phyloP scores from a whole-genome alignment of 352 stramenopile genomes.

The Globisporangium abappressorium region DNA sequence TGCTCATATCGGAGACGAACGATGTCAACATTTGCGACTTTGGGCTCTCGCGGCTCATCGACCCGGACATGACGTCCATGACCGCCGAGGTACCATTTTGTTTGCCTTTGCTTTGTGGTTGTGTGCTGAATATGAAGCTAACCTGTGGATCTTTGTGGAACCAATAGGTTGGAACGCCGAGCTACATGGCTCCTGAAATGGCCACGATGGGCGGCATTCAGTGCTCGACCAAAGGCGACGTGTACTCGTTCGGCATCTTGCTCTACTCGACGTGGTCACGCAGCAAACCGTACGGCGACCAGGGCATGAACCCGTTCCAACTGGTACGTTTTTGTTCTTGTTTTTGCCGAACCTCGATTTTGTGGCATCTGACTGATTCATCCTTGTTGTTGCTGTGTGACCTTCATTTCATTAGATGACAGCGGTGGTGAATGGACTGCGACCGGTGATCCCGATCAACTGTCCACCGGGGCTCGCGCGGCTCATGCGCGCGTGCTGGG shows the following conservation, averaged over 20 bases:
- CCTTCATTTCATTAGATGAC: slow-evolving; percentile 57
- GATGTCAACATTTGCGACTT: slow-evolving; percentile 95
- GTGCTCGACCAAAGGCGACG: slow-evolving; percentile 85
- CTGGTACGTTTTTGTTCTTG: slow-evolving; percentile 41
- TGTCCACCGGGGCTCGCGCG: slow-evolving; percentile 71
- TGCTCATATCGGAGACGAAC: slow-evolving; percentile 89
- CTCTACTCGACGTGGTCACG: slow-evolving; percentile 87
- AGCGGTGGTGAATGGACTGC: slow-evolving; percentile 80
- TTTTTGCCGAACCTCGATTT: neutral
- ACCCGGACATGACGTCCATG: slow-evolving; percentile 84
- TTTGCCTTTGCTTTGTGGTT: neutral
- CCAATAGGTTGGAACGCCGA: slow-evolving; percentile 74
- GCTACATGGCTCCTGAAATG: slow-evolving; percentile 91
- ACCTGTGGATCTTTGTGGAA: neutral
- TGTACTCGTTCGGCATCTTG: slow-evolving; percentile 85
- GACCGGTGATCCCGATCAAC: slow-evolving; percentile 80
- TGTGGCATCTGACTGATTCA: slow-evolving; percentile 2
- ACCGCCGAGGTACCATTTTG: slow-evolving; percentile 52
- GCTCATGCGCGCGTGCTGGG: slow-evolving; percentile 84
- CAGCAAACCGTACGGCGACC: slow-evolving; percentile 86
- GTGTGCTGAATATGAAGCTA: neutral
- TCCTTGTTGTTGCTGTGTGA: slow-evolving; percentile 9
- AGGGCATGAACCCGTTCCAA: slow-evolving; percentile 89
- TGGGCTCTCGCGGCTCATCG: slow-evolving; percentile 86
- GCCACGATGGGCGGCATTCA: slow-evolving; percentile 86